Percentiles rank a stretch among this genome's conserved stretches.
These are phyloP conservation scores for Pyrenula aspistea DNA, from an alignment of 495 filamentous ascomycete genomes.

Conservation along the genomic window DNA sequence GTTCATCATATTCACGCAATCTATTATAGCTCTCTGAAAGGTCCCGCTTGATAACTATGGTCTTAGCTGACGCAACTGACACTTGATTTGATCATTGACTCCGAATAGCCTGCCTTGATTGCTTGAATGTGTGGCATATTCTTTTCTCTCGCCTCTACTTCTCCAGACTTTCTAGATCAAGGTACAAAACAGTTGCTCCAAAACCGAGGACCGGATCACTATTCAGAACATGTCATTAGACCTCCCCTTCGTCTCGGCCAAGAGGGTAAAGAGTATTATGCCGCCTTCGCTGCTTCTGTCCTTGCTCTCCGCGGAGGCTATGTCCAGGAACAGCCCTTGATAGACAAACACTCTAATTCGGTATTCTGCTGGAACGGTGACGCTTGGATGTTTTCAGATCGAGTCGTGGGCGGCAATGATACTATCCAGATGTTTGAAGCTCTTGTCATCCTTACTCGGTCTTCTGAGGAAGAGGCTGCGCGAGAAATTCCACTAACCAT, in stretches of 20 bases:
- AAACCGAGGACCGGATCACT: slow-evolving; percentile 42
- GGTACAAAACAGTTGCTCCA: slow-evolving; percentile 29
- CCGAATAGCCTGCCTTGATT: too few relatives aligned
- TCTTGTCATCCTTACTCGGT: slow-evolving; percentile 37
- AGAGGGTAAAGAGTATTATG: slow-evolving; percentile 1
- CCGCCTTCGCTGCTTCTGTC: slow-evolving; percentile 59
- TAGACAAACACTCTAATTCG: slow-evolving; percentile 45
- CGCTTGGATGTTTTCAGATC: slow-evolving; percentile 64
- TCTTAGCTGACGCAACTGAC: too few relatives aligned
- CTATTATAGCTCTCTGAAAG: too few relatives aligned
- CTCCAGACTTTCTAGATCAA: slow-evolving; percentile 20
- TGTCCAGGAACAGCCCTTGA: slow-evolving; percentile 62
- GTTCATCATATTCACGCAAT: too few relatives aligned
- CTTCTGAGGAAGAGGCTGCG: slow-evolving; percentile 7
- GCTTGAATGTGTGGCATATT: slow-evolving; percentile 57
- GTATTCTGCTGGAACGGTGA: slow-evolving; percentile 98
- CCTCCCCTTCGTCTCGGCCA: slow-evolving; percentile 12
- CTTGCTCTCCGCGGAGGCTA: slow-evolving; percentile 69
- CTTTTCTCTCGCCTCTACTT: slow-evolving; percentile 34
- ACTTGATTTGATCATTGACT: too few relatives aligned
- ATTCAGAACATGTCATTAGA: slow-evolving; percentile 21
- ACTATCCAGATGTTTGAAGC: slow-evolving; percentile 55
- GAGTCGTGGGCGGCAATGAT: slow-evolving; percentile 57
- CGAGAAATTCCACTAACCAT: slow-evolving; percentile 39
- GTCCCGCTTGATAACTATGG: too few relatives aligned